A percentile compares a stretch with the other conserved stretches of the same genome.
Conservation (phyloP, 2,329 filamentous ascomycete species). For the Xylariales sp. region DNA sequence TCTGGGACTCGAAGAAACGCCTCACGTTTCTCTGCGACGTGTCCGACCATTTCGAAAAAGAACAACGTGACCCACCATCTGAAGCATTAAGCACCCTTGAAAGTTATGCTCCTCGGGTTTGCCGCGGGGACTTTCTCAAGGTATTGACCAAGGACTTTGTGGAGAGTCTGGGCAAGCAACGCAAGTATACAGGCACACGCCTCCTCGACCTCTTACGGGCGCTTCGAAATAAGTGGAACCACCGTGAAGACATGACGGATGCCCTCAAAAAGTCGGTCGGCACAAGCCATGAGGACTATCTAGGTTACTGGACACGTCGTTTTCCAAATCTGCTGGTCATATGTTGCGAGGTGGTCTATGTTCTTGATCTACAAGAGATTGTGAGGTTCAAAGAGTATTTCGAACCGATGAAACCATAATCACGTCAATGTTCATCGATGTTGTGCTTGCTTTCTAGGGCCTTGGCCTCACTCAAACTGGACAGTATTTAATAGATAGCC, state of each 20-base stretch:
- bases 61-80: conserved; percentile 78
- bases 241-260: conserved; percentile 94
- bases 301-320: conserved; percentile 74
- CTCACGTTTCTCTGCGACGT: conserved; percentile 93
- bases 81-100: conserved; percentile 58
- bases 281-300: conserved; percentile 71
- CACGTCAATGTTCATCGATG: too few relatives aligned
- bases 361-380: conserved; percentile 57
- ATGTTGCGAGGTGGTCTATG: conserved; percentile 72
- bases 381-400: conserved; percentile 71
- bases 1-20: conserved; percentile 87
- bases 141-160: conserved; percentile 76
- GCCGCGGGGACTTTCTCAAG: conserved; percentile 72
- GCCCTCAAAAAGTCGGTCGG: conserved; percentile 68
- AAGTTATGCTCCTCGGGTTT: conserved; percentile 45
- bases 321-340: conserved; percentile 76
- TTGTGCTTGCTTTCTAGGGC: too few relatives aligned
- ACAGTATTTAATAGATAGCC: too few relatives aligned
- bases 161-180: conserved; percentile 85
- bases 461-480: too few relatives aligned
- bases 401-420: conserved; percentile 22
- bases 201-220: conserved; percentile 86
- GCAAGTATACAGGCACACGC: conserved; percentile 83
- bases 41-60: conserved; percentile 94
- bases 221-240: conserved; percentile 92